Evolutionary conservation across 225 moss, liverwort and hornwort genomes (phyloP), one percentile per base, ranked within the genome.

Genomic region (Climacium dendroides): DNA sequence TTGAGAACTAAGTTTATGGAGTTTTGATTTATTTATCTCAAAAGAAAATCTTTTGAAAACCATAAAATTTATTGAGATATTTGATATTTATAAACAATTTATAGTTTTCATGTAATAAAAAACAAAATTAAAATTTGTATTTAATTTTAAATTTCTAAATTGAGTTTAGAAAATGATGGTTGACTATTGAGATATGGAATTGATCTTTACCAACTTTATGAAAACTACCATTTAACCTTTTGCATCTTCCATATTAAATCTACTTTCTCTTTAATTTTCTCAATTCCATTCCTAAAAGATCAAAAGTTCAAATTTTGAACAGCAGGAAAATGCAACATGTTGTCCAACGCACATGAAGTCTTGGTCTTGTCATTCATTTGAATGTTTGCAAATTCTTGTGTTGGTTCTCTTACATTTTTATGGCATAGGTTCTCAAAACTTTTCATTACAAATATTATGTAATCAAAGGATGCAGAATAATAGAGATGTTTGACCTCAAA

Each of bases 401-500:
- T 28, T 45, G 17, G 2, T 16, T 43, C 6, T 28, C 28, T 16
- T 45, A 45, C 4, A 29, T 10, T 72, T 28, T 45, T 72, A 17
- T 0, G 0, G 0, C 10, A 69, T 17, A 43, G 11, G n/a, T n/a
- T n/a, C 2, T 35, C 2, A n/a, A 64, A 64, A 20, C 8, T 17
- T 62, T 19, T 65, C 5, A 11, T 22, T 20, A 22, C 12, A 66
- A 35, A 20, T 66, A n/a, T 20, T 22, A 0, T 67, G 4, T 22
- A 22, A 20, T 20, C 11, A n/a, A 11, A 3, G n/a, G 3, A 1
- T 19, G 20, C 34, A 6, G 5, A n/a, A n/a, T n/a, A n/a, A n/a
- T n/a, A n/a, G n/a, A 72, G 28, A 43, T 43, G 2, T 26, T 43
- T 43, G 26, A 26, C 5, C 3, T 45, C 2, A 17, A 28, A 28